Base-by-base conservation (phyloP, 176 grass and related monocot species). In the Aegilops sharonensis region DNA sequence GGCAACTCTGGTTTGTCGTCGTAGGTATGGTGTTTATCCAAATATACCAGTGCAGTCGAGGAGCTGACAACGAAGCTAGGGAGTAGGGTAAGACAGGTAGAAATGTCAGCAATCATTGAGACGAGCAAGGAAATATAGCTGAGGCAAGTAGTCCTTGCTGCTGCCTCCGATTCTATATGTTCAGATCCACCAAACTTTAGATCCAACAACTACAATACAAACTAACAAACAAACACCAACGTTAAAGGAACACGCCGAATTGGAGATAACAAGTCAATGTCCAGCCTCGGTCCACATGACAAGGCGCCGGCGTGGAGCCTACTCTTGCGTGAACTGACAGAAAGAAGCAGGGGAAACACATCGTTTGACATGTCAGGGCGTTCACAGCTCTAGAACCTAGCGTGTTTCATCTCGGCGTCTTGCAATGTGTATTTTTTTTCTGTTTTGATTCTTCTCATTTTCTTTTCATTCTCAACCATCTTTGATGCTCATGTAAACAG, bases 141-240 rank as follows among this genome's bases (percentile, higher is more conserved):
- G 42, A 69, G 13, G 79, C 73, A 29, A 74, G 24, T 34, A 74
- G 32, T 43, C 8, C 77, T 69, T 21, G 6, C 36, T 87, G 50
- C 50, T 25, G n/a, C 77, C 76, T 10, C 9, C 47, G 83, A 87
- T 91, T 88, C 81, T 90, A 72, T 88, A 85, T 88, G n/a, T 77
- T 62, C 69, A 85, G 89, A 91, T 88, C 85, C 89, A 85, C 85
- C 85, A 54, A 91, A 91, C 62, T 84, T 71, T 77, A 91, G 85
- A 91, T 85, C 89, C 76, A 91, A 88, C 85, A 71, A 77, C 89
- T 69, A 24, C 37, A 11, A 56, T 77, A 56, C 74, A 77, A 77
- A 76, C 43, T 2, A n/a, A 14, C 27, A 85, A 88, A 62, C 67
- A 81, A 85, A 84, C 61, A 63, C 20, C 57, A n/a, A 23, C 3